Percentiles rank a stretch among this genome's conserved stretches.
Conservation (phyloP, 2,329 filamentous ascomycete genomes). For the Fusarium sp. region DNA sequence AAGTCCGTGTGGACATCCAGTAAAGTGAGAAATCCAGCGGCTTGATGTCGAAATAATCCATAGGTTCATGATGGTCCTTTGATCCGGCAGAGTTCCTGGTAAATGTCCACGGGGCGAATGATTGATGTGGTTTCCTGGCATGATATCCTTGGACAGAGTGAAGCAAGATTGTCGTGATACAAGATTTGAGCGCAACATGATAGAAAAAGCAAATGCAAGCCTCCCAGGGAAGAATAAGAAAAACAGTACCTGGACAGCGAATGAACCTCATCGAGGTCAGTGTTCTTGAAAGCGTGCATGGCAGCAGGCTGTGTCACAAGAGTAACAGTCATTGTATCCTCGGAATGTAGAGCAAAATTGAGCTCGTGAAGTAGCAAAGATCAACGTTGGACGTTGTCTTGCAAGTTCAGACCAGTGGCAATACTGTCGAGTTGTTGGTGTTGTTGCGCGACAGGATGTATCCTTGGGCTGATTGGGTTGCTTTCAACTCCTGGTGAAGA, state of each 20-base stretch:
- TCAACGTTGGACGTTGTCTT: constrained; percentile 48
- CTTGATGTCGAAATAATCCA: constrained; percentile 16
- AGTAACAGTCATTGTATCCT: constrained; percentile 62
- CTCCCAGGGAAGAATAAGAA: constrained; percentile 59
- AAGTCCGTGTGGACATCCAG: constrained; percentile 51
- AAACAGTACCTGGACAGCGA: constrained; percentile 72
- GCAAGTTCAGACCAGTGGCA: constrained; percentile 45
- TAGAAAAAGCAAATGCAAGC: constrained; percentile 52
- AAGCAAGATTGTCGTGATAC: constrained; percentile 45
- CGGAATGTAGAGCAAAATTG: constrained; percentile 49
- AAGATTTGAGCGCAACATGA: constrained; percentile 48
- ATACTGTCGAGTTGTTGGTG: constrained; percentile 43
- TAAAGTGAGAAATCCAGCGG: constrained; percentile 16
- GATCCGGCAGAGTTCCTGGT: constrained; percentile 29
- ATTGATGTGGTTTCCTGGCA: constrained; percentile 28
- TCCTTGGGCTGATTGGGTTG: constrained; percentile 44
- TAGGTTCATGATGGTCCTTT: constrained; percentile 9
- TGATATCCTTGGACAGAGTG: constrained; percentile 39
- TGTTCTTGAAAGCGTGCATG: constrained; percentile 66
- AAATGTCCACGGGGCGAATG: constrained; percentile 29
- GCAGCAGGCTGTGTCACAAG: constrained; percentile 60
- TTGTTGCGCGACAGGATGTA: constrained; percentile 47
- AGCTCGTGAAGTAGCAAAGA: constrained; percentile 47
- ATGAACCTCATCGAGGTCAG: constrained; percentile 70
- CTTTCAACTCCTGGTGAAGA: constrained; percentile 40